Base-by-base conservation (phyloP, 208 protist species). In the Trypanosomatidae sp. region DNA sequence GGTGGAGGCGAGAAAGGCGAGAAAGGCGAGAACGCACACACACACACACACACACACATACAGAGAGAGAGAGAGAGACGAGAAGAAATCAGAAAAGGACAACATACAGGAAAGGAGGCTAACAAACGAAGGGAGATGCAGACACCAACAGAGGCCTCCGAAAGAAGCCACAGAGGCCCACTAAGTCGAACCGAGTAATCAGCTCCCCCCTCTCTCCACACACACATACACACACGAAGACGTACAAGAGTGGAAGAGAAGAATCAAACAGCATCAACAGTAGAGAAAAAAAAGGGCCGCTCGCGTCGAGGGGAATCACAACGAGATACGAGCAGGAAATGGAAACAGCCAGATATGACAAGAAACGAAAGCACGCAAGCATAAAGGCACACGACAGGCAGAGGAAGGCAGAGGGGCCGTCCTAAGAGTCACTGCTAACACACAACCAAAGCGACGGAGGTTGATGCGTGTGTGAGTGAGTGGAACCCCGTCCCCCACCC, bases 41-140 rank as follows among this genome's bases (percentile, higher is more conserved):
- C 3, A 69, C 66, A 53, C 30, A 59, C 19, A 46, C 28, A 25
- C 9, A 65, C 30, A 43, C 1, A 22, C 6, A 39, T n/a, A n/a
- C 1, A 6, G 15, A 30, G 43, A 66, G 58, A 30, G 22, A 47
- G 2, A 52, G 36, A 30, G 50, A 67, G n/a, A 36, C 49, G 43
- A 25, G 22, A 67, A 67, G 64, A 55, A 58, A 52, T 52, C 41
- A 68, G 15, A 56, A 77, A 13, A 55, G 19, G 53, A 17, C 25
- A 36, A 19, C 1, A 36, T 5, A 25, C 4, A 62, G 47, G 47
- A 66, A 58, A 64, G 41, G 8, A 19, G 47, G 67, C 50, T n/a
- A 66, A 39, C 30, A 60, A 33, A 41, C 3, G 39, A 25, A 10
- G 15, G 7, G 13, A 55, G 41, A 69, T 1, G 43, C 52, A 77